Evolutionary conservation across 352 stramenopile species (phyloP), one percentile per base, ranked within the genome.

Genomic region (Phytophthora colocasiae): DNA sequence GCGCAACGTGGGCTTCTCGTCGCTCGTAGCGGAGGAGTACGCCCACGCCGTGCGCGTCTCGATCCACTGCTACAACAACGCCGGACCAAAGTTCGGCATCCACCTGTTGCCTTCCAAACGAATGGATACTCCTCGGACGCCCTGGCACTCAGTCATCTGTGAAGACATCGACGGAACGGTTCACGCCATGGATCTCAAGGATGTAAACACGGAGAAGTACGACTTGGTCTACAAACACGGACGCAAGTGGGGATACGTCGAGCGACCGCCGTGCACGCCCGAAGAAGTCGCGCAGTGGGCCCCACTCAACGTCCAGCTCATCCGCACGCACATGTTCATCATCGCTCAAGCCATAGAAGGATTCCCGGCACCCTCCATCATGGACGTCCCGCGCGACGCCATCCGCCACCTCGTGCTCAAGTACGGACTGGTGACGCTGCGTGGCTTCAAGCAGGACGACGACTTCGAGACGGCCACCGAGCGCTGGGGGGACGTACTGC

Each of bases 391-490:
- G 15, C 59, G 43, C n/a, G 59, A 67, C 6, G 59, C 47, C 59
- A 62, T 67, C 27, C 50, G 59, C 12, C 60, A 43, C 26, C 50
- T 67, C 34, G 50, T 67, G 26, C 59, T 62, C 32, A 67, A 62
- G 41, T 67, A 67, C 43, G 44, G 59, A 17, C 32, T 56, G 32
- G 44, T 67, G 50, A 61, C 59, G 44, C 50, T 67, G 41, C 41
- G 59, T 15, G 59, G 59, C 10, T 67, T 67, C 50, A 67, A 67
- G 59, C 59, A 67, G 43, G 59, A 67, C 50, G 59, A 67, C 50
- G 59, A 62, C 50, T 67, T 67, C 19, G 59, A 67, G 43, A 40
- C 59, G 34, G 50, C 50, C 11, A 55, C 59, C 10, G 59, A 61
- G 59, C 50, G 59, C 26, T 67, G 50, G 59, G 58, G 59, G 24